Percentiles rank a stretch among this genome's conserved stretches.
Evolutionary conservation across 2,329 filamentous ascomycete species (phyloP).

Genomic region (Monosporascus sp.): DNA sequence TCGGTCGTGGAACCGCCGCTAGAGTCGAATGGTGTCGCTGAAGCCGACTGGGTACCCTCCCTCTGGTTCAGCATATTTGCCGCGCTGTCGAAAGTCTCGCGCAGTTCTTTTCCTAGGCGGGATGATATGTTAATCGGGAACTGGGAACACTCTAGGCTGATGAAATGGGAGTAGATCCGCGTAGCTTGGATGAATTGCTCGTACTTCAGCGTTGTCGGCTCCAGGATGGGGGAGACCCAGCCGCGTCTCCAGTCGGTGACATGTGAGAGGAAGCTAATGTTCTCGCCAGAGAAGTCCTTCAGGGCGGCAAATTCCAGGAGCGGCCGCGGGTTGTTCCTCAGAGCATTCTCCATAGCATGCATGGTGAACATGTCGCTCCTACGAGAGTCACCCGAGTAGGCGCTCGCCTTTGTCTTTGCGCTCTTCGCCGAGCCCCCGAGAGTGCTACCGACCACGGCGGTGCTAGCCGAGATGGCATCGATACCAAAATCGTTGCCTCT

Average conservation of each 20-base stretch:
- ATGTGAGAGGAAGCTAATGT: slow-evolving; percentile 48
- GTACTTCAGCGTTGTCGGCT: neutral
- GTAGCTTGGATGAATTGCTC: slow-evolving; percentile 12
- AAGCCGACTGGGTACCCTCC: slow-evolving; percentile 1
- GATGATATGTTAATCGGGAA: slow-evolving; percentile 16
- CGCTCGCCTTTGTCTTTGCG: slow-evolving; percentile 4
- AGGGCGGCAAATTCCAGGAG: slow-evolving; percentile 48
- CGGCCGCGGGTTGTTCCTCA: slow-evolving; percentile 38
- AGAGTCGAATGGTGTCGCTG: slow-evolving; percentile 11
- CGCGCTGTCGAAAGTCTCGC: slow-evolving; percentile 12
- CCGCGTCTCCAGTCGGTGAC: slow-evolving; percentile 39
- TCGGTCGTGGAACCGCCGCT: neutral
- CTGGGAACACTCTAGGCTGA: slow-evolving; percentile 26
- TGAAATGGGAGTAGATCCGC: slow-evolving; percentile 19
- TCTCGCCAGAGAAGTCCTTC: slow-evolving; percentile 53
- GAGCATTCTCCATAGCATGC: slow-evolving; percentile 42
- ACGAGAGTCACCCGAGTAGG: slow-evolving; percentile 7
- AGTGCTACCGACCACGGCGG: slow-evolving; percentile 2
- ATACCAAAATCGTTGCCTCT: slow-evolving; percentile 25
- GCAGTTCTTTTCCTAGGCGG: slow-evolving; percentile 10
- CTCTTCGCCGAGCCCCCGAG: slow-evolving; percentile 9
- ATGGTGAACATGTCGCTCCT: slow-evolving; percentile 10
- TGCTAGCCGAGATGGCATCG: slow-evolving; percentile 26
- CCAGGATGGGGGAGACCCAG: slow-evolving; percentile 1
- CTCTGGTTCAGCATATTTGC: slow-evolving; percentile 9